Conservation (phyloP, 352 stramenopile species). For the Globisporangium parvum region DNA sequence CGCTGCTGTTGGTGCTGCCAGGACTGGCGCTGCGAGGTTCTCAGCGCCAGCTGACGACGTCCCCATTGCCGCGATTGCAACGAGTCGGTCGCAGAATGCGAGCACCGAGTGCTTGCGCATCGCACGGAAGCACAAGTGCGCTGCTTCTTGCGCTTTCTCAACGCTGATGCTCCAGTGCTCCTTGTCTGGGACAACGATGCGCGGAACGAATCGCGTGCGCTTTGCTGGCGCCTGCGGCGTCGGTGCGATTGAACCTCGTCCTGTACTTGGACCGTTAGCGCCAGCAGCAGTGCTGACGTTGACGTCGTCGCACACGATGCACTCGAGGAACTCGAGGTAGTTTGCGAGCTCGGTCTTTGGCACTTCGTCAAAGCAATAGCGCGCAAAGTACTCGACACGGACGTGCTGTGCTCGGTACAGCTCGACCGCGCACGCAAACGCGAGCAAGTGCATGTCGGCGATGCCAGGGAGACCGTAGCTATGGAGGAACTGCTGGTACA, state of each 20-base stretch:
- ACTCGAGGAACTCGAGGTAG: constrained; percentile 77
- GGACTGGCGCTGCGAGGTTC: too few relatives aligned
- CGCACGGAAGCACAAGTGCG: constrained; percentile 58
- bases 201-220: constrained; percentile 38
- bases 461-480: constrained; percentile 72
- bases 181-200: constrained; percentile 56
- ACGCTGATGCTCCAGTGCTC: constrained; percentile 63
- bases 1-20: neutral
- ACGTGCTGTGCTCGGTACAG: constrained; percentile 57
- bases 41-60: constrained; percentile 16
- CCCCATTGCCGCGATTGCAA: constrained; percentile 34
- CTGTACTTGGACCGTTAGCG: neutral
- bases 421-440: constrained; percentile 66
- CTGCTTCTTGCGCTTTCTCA: constrained; percentile 57
- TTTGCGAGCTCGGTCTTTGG: constrained; percentile 40
- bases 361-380: constrained; percentile 74
- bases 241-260: neutral
- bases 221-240: constrained; percentile 17
- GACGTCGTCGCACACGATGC: constrained; percentile 53
- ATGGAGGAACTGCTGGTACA: constrained; percentile 81
- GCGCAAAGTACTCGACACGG: constrained; percentile 68
- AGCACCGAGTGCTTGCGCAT: constrained; percentile 61
- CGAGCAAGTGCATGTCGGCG: constrained; percentile 74
- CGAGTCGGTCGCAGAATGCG: constrained; percentile 62
- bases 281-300: constrained; percentile 1